Evolutionary conservation across 2,329 filamentous ascomycete genomes (phyloP), one percentile per base, ranked within the genome.

Genomic region (Aspergillus sp.): DNA sequence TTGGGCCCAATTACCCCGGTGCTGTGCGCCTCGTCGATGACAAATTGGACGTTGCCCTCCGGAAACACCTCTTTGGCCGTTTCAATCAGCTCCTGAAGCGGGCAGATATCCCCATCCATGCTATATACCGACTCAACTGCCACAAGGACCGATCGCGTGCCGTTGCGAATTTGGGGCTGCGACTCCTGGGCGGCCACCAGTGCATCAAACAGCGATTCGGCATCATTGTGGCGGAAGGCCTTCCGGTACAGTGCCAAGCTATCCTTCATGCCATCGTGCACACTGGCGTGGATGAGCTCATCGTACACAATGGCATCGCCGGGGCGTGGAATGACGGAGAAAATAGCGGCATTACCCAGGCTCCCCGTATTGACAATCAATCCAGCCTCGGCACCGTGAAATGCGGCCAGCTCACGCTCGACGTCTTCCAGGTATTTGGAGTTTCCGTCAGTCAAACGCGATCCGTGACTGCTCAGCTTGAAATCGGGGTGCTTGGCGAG

Each of bases 221-320:
- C 21, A 19, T 60, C 32, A 17, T 62, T 62, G 38, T 62, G 60
- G 0, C 17, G 23, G 13, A 65, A 65, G 19, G 67, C 19, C 74
- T 56, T 79, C 36, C 64, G 70, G 17, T 25, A 45, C 0, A 62
- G 69, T 0, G 83, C 85, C 2, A 85, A 79, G 6, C 83, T 84
- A 30, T 85, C 62, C 32, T 79, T 79, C 85, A 91, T 88, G 0
- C 89, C 89, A 69, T 90, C 88, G 59, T 90, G 88, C 4, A 88
- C 85, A 60, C 87, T 90, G 0, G 89, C 89, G 65, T 91, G 89
- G 5, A 91, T 83, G 25, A 87, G 78, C 68, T 86, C 86, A 62
- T 91, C 89, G 63, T 88, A 87, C 0, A 91, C 72, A 15, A 91
- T 78, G 0, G 79, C 68, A 66, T 87, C 85, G 0, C 79, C 82